phyloP scores from a whole-genome alignment of 495 filamentous ascomycete genomes.

The Talaromyces ruber region DNA sequence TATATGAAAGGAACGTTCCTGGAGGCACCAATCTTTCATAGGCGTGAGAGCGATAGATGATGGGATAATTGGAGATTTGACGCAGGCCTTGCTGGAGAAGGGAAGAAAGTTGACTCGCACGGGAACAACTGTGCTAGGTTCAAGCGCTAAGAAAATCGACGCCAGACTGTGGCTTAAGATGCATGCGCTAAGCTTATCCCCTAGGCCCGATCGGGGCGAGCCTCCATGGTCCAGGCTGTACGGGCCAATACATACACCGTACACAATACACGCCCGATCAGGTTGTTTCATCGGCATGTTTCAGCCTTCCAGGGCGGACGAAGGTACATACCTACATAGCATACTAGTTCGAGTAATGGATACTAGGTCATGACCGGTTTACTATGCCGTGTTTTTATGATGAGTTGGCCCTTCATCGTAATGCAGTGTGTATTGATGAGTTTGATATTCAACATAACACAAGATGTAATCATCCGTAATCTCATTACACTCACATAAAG shows the following conservation, averaged over 20 bases:
- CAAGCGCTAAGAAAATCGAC: conserved; percentile 6
- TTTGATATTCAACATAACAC: not conserved
- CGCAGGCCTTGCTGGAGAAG: not conserved
- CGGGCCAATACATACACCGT: too few species aligned
- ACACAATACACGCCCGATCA: not conserved
- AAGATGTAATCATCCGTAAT: not conserved
- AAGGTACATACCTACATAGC: too few species aligned
- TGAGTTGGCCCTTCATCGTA: too few species aligned
- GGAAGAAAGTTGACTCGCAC: conserved; percentile 5
- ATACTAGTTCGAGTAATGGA: too few species aligned
- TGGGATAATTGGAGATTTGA: not conserved
- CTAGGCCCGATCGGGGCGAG: conserved; percentile 4
- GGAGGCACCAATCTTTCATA: not conserved
- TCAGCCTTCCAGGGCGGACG: too few species aligned
- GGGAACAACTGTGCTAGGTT: not conserved
- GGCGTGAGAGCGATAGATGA: not conserved
- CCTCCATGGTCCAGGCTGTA: not conserved
- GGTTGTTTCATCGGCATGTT: not conserved
- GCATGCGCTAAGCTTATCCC: not conserved
- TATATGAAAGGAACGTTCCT: conserved; percentile 2
- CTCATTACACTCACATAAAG: not conserved
- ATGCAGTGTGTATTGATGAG: too few species aligned
- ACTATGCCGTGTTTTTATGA: too few species aligned
- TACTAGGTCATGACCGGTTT: too few species aligned
- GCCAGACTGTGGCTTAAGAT: conserved; percentile 22